Evolutionary conservation across 139 green algal genomes (phyloP).

Genomic region (Choricystis sp.): DNA sequence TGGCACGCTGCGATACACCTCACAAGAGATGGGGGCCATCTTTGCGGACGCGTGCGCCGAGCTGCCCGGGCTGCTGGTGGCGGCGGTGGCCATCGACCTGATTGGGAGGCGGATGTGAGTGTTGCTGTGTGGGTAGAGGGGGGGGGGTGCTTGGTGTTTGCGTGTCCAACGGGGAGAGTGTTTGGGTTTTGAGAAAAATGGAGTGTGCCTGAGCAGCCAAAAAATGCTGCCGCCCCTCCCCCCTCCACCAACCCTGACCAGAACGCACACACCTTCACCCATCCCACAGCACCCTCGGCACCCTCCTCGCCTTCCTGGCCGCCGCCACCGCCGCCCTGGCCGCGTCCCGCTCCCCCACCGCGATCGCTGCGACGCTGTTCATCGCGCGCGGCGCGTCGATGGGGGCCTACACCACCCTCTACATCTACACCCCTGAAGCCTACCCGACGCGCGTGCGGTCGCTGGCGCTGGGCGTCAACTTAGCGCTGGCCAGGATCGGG

Average conservation of each 20-base stretch:
- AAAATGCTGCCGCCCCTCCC: no score
- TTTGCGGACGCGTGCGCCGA: slow-evolving; percentile 13
- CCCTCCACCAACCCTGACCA: no score
- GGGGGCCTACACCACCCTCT: slow-evolving; percentile 40
- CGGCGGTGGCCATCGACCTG: slow-evolving; percentile 24
- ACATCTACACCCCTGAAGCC: slow-evolving; percentile 45
- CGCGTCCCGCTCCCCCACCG: not conserved
- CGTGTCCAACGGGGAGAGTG: no score
- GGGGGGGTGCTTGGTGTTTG: no score
- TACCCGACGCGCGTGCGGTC: slow-evolving; percentile 42
- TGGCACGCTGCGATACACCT: not conserved
- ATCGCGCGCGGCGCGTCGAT: slow-evolving; percentile 23
- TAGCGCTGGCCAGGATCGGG: slow-evolving; percentile 24
- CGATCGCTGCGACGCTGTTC: slow-evolving; percentile 15
- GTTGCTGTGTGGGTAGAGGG: no score
- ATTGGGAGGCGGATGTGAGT: slow-evolving; percentile 13
- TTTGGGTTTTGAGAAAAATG: no score
- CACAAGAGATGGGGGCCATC: not conserved
- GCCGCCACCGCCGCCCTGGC: not conserved
- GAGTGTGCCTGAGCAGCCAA: no score
- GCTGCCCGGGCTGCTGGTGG: slow-evolving; percentile 28
- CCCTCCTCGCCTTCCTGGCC: not conserved
- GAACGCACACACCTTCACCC: no score
- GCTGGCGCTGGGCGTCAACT: slow-evolving; percentile 34
- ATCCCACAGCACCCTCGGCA: not conserved